These are phyloP conservation scores for Ogataea kodamae DNA, from an alignment of 805 yeast species.

Conservation along the genomic window DNA sequence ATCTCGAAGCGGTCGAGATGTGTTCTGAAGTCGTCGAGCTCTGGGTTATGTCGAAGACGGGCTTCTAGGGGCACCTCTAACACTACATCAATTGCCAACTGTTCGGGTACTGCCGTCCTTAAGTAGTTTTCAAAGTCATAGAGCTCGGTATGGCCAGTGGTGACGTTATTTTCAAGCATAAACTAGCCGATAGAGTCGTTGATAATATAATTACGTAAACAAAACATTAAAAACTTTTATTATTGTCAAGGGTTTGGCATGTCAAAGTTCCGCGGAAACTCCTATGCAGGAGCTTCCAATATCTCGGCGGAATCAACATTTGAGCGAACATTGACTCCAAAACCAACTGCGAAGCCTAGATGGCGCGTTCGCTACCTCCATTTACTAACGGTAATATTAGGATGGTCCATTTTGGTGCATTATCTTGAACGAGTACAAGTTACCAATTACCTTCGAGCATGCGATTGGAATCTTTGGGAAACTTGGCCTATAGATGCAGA, in stretches of 20 bases:
- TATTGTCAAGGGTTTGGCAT: slow-evolving; percentile 1
- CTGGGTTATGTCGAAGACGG: slow-evolving; percentile 15
- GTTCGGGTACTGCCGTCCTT: slow-evolving; percentile 24
- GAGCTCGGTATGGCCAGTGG: slow-evolving; percentile 19
- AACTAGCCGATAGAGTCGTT: slow-evolving; percentile 4
- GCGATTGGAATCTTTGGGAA: slow-evolving; percentile 71
- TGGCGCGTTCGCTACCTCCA: slow-evolving; percentile 12
- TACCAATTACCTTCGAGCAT: slow-evolving; percentile 39
- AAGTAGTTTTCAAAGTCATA: slow-evolving; percentile 37
- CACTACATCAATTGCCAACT: slow-evolving; percentile 20
- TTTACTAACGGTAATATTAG: slow-evolving; percentile 24
- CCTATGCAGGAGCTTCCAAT: slow-evolving; percentile 15
- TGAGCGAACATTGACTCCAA: too few relatives aligned
- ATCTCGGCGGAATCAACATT: too few relatives aligned
- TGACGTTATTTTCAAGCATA: slow-evolving; percentile 3
- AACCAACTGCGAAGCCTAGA: not conserved
- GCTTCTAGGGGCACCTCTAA: slow-evolving; percentile 10
- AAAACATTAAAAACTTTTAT: slow-evolving; percentile 3
- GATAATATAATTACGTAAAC: slow-evolving; percentile 12
- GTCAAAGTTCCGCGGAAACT: slow-evolving; percentile 17
- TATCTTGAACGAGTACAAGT: slow-evolving; percentile 55
- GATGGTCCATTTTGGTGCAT: slow-evolving; percentile 46
- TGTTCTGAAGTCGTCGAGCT: slow-evolving; percentile 14
- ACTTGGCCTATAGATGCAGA: slow-evolving; percentile 38
- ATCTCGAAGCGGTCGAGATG: slow-evolving; percentile 16